Conservation (phyloP, 2,329 filamentous ascomycete species). For the Monosporascus sp. region DNA sequence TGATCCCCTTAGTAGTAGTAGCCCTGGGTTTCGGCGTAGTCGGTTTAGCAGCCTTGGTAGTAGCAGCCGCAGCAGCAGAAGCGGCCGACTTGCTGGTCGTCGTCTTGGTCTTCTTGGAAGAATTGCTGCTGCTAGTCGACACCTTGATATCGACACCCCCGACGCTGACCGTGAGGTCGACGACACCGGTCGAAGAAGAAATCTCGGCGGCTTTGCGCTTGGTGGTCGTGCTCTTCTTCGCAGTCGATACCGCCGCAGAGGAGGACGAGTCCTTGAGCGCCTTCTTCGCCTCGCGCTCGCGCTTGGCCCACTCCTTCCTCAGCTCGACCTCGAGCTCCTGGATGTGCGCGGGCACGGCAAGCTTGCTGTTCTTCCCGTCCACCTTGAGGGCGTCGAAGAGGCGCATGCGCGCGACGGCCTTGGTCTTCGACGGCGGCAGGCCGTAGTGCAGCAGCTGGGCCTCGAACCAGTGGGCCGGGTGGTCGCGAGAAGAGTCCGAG, state of each 20-base stretch:
- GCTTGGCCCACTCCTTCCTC: conserved; percentile 52
- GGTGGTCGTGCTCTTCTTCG: conserved; percentile 14
- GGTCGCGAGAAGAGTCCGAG: conserved; percentile 38
- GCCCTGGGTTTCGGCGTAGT: conserved; percentile 6
- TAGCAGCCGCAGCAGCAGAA: conserved; percentile 1
- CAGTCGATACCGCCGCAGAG: background rate
- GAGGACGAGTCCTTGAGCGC: conserved; percentile 14
- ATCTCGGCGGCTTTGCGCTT: conserved; percentile 25
- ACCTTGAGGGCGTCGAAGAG: conserved; percentile 51
- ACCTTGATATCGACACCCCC: conserved; percentile 24
- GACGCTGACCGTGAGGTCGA: conserved; percentile 20
- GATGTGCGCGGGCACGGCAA: conserved; percentile 46
- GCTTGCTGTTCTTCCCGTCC: conserved; percentile 20
- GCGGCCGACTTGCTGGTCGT: background rate
- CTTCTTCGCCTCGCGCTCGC: conserved; percentile 44
- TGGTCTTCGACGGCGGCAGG: conserved; percentile 49
- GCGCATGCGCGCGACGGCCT: conserved; percentile 53
- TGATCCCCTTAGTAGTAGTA: background rate
- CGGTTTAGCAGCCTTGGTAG: conserved; percentile 19
- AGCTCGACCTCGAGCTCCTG: conserved; percentile 45
- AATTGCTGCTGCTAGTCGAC: conserved; percentile 12
- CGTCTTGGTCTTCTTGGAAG: conserved; percentile 4
- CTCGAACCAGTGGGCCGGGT: conserved; percentile 56
- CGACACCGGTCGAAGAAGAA: conserved; percentile 8
- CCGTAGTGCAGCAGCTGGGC: conserved; percentile 61